Conservation (phyloP, 805 yeast species). For the Candida anglica region DNA sequence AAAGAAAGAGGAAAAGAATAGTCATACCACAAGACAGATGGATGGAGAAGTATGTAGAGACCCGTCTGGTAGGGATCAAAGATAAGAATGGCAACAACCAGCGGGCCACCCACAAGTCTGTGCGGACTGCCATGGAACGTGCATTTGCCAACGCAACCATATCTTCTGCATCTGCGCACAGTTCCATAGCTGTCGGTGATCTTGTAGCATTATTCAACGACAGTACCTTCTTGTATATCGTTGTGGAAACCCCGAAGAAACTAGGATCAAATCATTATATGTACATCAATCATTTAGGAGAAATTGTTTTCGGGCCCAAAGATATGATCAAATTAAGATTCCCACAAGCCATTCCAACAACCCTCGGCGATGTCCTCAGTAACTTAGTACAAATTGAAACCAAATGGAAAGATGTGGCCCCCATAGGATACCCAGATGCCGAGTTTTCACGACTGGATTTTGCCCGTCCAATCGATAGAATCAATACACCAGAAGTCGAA, state of each 20-base stretch:
- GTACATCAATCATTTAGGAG: slow-evolving; percentile 55
- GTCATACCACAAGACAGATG: slow-evolving; percentile 15
- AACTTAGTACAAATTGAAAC: slow-evolving; percentile 25
- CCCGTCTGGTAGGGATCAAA: no score
- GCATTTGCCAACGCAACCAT: slow-evolving; percentile 11
- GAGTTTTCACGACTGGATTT: slow-evolving; percentile 19
- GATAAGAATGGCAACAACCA: no score
- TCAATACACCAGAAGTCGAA: slow-evolving; percentile 1
- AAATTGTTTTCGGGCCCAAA: slow-evolving; percentile 45
- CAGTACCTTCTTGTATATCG: slow-evolving; percentile 46
- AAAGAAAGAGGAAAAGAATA: slow-evolving; percentile 17
- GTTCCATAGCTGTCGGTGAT: slow-evolving; percentile 52
- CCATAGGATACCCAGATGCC: slow-evolving; percentile 34
- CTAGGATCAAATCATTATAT: slow-evolving; percentile 54
- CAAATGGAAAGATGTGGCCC: slow-evolving; percentile 29
- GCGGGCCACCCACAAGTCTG: background rate
- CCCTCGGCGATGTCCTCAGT: slow-evolving; percentile 16
- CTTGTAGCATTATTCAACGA: slow-evolving; percentile 50
- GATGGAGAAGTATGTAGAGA: slow-evolving; percentile 8
- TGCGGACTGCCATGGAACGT: background rate
- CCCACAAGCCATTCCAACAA: slow-evolving; percentile 44
- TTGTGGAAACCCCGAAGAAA: slow-evolving; percentile 49
- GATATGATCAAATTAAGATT: slow-evolving; percentile 46
- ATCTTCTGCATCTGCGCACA: slow-evolving; percentile 10
- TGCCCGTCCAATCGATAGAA: slow-evolving; percentile 12